Evolutionary conservation across 768 basidiomycete species (phyloP).

Genomic region (Boletus reticuloceps): DNA sequence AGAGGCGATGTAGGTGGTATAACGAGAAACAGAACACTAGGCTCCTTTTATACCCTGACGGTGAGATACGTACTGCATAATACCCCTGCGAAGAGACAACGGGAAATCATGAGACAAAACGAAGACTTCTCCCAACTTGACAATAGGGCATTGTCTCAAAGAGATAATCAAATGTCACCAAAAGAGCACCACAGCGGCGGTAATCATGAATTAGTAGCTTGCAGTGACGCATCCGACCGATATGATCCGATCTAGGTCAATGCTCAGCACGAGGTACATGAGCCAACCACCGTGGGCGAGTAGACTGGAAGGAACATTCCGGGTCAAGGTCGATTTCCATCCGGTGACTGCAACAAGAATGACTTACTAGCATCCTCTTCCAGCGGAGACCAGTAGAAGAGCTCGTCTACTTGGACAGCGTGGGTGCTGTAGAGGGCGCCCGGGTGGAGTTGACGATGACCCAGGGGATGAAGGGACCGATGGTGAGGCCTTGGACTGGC

Average conservation of each 20-base stretch:
- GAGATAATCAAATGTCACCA: no score
- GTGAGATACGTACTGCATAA: background rate
- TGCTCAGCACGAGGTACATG: no score
- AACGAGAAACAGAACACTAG: background rate
- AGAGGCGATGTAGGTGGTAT: background rate
- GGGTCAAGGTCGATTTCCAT: no score
- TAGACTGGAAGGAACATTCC: no score
- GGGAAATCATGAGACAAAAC: background rate
- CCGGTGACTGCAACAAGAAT: no score
- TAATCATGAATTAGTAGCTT: background rate
- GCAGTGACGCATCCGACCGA: background rate
- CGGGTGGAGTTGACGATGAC: slow-evolving; percentile 11
- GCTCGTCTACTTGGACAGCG: slow-evolving; percentile 15
- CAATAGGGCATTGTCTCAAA: no score
- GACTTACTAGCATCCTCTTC: no score
- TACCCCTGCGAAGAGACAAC: background rate
- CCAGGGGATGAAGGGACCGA: slow-evolving; percentile 12
- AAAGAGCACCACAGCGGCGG: no score
- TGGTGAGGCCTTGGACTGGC: background rate
- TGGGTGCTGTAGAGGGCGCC: slow-evolving; percentile 16
- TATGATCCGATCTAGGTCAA: background rate
- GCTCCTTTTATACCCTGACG: slow-evolving; percentile 1
- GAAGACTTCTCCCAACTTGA: no score
- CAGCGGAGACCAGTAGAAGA: slow-evolving; percentile 17
- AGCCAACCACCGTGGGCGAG: no score